Evolutionary conservation across 2,329 filamentous ascomycete genomes (phyloP).

Genomic region (Fusarium illudens): DNA sequence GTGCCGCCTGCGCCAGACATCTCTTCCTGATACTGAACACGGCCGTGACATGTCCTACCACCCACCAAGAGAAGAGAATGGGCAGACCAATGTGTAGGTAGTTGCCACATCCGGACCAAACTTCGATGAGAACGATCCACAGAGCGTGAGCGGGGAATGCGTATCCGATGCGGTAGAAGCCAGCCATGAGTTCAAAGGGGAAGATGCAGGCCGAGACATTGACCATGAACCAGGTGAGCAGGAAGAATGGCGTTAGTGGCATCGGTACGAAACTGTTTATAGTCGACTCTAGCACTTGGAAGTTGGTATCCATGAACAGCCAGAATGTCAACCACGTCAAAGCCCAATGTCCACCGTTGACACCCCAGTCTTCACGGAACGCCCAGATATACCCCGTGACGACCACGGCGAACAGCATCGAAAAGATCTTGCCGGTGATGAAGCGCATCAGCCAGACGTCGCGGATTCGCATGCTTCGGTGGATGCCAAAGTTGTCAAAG

Average conservation of each 20-base stretch:
- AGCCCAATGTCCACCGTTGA: conserved; percentile 43
- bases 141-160: conserved; percentile 47
- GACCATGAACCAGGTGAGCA: conserved; percentile 53
- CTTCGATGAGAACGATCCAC: conserved; percentile 50
- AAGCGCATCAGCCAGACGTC: conserved; percentile 41
- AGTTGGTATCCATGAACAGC: conserved; percentile 54
- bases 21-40: conserved; percentile 40
- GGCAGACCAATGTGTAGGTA: conserved; percentile 51
- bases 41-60: conserved; percentile 39
- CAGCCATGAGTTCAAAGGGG: conserved; percentile 49
- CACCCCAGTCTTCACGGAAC: conserved; percentile 52
- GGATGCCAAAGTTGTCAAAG: conserved; percentile 30
- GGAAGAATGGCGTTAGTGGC: conserved; percentile 51
- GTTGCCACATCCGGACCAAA: conserved; percentile 55
- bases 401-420: conserved; percentile 48
- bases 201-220: conserved; percentile 50
- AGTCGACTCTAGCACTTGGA: conserved; percentile 50
- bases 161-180: conserved; percentile 52
- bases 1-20: conserved; percentile 25
- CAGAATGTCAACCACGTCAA: conserved; percentile 46
- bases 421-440: conserved; percentile 44
- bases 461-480: conserved; percentile 29
- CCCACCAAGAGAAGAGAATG: conserved; percentile 53
- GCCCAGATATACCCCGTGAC: conserved; percentile 55
- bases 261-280: conserved; percentile 44